These are phyloP conservation scores for Tilletia indica DNA, from an alignment of 1,284 basidiomycete species.

Conservation along the genomic window DNA sequence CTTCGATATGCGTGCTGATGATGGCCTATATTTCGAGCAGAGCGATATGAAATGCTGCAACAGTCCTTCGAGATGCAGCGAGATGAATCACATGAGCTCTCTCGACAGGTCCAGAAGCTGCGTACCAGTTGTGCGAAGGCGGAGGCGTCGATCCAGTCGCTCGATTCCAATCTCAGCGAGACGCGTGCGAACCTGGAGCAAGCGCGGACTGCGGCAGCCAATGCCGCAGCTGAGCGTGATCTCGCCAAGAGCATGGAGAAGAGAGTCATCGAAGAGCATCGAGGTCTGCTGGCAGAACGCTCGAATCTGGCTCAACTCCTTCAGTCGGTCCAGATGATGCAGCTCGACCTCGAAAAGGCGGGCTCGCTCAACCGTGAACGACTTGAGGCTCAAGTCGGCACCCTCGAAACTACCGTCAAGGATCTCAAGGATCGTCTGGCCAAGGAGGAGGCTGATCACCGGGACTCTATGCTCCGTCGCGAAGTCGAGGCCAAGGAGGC, in stretches of 20 bases:
- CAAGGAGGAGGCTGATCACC: constrained; percentile 74
- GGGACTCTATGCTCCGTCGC: constrained; percentile 71
- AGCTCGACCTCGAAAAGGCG: constrained; percentile 77
- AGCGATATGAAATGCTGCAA: constrained; percentile 32
- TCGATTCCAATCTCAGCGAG: constrained; percentile 65
- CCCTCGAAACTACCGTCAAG: constrained; percentile 65
- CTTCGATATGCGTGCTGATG: background rate
- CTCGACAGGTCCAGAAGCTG: constrained; percentile 55
- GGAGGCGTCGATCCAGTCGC: constrained; percentile 58
- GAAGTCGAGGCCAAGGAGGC: constrained; percentile 77
- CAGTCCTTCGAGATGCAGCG: constrained; percentile 51
- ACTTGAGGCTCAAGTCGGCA: constrained; percentile 74
- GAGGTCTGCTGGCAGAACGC: constrained; percentile 72
- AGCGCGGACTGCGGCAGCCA: constrained; percentile 74
- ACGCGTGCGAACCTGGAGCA: constrained; percentile 34
- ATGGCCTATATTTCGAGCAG: background rate
- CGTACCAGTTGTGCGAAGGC: constrained; percentile 54
- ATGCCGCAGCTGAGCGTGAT: constrained; percentile 83
- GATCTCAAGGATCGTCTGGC: constrained; percentile 73
- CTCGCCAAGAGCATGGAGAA: constrained; percentile 35
- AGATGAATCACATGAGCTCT: constrained; percentile 52
- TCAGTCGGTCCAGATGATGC: constrained; percentile 82
- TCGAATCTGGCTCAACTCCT: constrained; percentile 81
- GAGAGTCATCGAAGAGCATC: constrained; percentile 76
- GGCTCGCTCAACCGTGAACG: constrained; percentile 75